Evolutionary conservation across 78 protist genomes (phyloP), one percentile per base, ranked within the genome.

Genomic region (Dictyostelium firmibasis): DNA sequence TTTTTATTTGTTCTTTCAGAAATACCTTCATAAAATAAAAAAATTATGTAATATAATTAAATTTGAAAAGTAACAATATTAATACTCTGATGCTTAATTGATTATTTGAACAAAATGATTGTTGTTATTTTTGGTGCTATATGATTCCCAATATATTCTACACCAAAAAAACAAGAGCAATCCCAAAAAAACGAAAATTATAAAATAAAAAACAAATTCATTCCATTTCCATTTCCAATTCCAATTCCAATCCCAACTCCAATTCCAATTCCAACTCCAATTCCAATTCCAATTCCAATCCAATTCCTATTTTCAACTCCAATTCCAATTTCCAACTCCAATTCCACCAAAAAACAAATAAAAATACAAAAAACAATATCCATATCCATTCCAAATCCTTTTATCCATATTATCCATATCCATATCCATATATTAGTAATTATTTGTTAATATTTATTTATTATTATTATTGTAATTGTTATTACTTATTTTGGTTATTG

Each of bases 1-100:
- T 77, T 53, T 75, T 86, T 86, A 50, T 53, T 23, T 44, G 92
- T 86, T 64, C 84, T 33, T 75, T 86, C 92, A 86, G 84, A 72
- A n/a, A 86, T 86, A 75, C 92, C 92, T 86, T 44, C 27, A 31
- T 41, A 47, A 78, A 44, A 60, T 20, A 57, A 57, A 20, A 14
- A 57, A 20, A 57, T 50, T 57, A 57, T 20, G 67, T 57, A 1
- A 57, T 1, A 0, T 50, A 16, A 50, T 16, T 50, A 50, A 50
- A 50, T 57, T 57, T 57, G 67, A 57, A 57, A 57, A 57, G 67
- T 57, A 57, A 50, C 23, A 57, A 57, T 57, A 57, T 57, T 57
- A 57, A 57, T 57, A 57, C 1, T 57, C 5, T 3, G 67, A 57
- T 57, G 67, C 27, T 57, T 57, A 57, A 57, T 57, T 57, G 23